These are phyloP conservation scores for Russula dissimulans DNA, from an alignment of 768 basidiomycete genomes.

Conservation along the genomic window DNA sequence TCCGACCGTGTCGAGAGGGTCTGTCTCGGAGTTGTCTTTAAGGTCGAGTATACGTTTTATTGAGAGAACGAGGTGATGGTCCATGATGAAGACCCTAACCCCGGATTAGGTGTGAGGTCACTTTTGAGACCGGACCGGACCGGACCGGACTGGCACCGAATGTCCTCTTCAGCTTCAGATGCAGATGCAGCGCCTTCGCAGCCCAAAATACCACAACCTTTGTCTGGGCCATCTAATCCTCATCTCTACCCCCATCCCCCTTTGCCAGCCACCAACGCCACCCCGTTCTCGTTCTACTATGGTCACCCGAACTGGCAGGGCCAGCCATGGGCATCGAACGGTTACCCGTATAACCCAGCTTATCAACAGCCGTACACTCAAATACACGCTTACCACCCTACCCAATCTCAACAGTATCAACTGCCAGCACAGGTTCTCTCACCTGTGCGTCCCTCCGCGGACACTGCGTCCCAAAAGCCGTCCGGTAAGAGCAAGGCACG, in stretches of 20 bases:
- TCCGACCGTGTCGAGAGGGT: constrained; percentile 51
- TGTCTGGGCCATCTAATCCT: background rate
- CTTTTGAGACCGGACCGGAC: too few species aligned
- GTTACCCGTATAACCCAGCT: constrained; percentile 17
- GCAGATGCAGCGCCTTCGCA: constrained; percentile 10
- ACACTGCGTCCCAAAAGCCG: background rate
- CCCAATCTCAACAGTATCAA: constrained; percentile 15
- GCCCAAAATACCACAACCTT: background rate
- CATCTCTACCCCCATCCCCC: constrained; percentile 13
- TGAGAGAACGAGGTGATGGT: constrained; percentile 52
- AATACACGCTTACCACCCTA: background rate
- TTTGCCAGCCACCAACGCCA: background rate
- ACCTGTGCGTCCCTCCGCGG: background rate
- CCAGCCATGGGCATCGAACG: constrained; percentile 15
- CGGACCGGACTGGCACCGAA: background rate
- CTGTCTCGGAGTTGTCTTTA: constrained; percentile 34
- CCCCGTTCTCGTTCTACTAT: constrained; percentile 19
- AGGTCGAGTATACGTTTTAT: constrained; percentile 64
- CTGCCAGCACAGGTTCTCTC: background rate
- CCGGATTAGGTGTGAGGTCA: background rate
- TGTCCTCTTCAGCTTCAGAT: constrained; percentile 7
- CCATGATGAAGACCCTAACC: constrained; percentile 16
- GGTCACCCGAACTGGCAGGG: constrained; percentile 21
- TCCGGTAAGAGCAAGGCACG: constrained; percentile 4
- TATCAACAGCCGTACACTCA: constrained; percentile 18